Percentiles rank a stretch among this genome's conserved stretches.
phyloP scores from a whole-genome alignment of 768 basidiomycete genomes.

The Mycena vitilis region DNA sequence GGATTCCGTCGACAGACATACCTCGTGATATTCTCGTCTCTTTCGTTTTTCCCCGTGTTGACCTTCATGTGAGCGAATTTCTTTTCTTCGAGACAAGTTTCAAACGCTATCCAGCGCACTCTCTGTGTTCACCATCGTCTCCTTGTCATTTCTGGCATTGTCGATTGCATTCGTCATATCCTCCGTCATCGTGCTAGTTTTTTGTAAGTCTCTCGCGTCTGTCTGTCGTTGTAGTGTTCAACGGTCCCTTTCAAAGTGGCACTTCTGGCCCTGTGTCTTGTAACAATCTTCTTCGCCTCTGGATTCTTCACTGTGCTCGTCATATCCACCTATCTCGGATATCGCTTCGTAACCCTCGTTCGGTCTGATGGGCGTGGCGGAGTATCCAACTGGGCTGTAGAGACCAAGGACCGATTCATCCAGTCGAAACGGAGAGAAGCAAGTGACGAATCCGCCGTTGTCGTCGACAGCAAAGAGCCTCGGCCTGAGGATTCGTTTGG shows the following conservation, averaged over 20 bases:
- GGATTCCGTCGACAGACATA: constrained; percentile 48
- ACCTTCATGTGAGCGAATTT: constrained; percentile 52
- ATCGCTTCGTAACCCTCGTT: constrained; percentile 49
- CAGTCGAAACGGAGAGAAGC: constrained; percentile 25
- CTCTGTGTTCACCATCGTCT: constrained; percentile 49
- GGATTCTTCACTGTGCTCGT: constrained; percentile 46
- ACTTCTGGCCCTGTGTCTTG: constrained; percentile 46
- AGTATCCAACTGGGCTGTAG: constrained; percentile 41
- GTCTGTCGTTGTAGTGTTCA: too few species aligned
- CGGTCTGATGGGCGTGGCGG: constrained; percentile 47
- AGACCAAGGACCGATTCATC: constrained; percentile 35
- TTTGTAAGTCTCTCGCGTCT: constrained; percentile 42
- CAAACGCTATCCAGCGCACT: constrained; percentile 33
- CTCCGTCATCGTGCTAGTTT: constrained; percentile 43
- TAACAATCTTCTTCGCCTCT: constrained; percentile 47
- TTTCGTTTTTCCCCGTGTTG: constrained; percentile 49
- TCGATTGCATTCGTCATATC: constrained; percentile 46
- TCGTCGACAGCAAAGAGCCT: constrained; percentile 32
- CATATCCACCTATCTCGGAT: constrained; percentile 46
- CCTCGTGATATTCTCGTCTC: constrained; percentile 50
- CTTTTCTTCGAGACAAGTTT: neutral
- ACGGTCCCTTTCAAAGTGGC: constrained; percentile 42
- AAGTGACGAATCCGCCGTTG: constrained; percentile 31
- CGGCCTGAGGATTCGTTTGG: constrained; percentile 10
- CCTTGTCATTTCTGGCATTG: constrained; percentile 50